A percentile compares a stretch with the other conserved stretches of the same genome.
Conservation (phyloP, 2,329 filamentous ascomycete genomes). For the Leptodontidium sp. region DNA sequence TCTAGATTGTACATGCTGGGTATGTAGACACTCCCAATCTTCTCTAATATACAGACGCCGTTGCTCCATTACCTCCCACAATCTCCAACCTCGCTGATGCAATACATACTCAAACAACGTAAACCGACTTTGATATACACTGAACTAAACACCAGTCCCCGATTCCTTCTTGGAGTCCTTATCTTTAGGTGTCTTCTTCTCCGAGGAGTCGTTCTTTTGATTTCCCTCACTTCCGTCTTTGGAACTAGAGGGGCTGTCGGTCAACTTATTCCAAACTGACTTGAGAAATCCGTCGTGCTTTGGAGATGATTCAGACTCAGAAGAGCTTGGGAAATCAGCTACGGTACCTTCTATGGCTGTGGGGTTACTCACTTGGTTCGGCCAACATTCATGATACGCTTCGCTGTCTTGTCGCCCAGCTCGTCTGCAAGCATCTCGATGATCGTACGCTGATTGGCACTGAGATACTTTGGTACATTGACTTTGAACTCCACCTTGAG, state of each 20-base stretch:
- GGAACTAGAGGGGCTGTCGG: conserved; percentile 63
- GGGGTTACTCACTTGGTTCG: conserved; percentile 56
- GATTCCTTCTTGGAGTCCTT: conserved; percentile 38
- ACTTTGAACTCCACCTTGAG: conserved; percentile 95
- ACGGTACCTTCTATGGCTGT: conserved; percentile 24
- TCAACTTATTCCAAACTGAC: conserved; percentile 90
- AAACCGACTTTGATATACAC: conserved; percentile 25
- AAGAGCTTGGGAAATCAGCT: conserved; percentile 23
- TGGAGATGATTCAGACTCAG: conserved; percentile 27
- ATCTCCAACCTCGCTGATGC: conserved; percentile 34
- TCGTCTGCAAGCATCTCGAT: conserved; percentile 97
- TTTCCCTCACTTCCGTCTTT: conserved; percentile 21
- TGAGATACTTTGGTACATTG: conserved; percentile 92
- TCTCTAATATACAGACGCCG: conserved; percentile 34
- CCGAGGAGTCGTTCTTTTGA: conserved; percentile 14
- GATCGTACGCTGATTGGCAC: conserved; percentile 88
- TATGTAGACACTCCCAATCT: conserved; percentile 16
- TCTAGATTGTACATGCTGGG: conserved; percentile 37
- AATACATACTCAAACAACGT: conserved; percentile 32
- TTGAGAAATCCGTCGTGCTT: conserved; percentile 89
- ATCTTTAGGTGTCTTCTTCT: conserved; percentile 9
- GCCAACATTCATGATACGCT: conserved; percentile 87
- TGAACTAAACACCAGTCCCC: conserved; percentile 22
- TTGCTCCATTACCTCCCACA: conserved; percentile 32
- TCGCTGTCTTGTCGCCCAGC: conserved; percentile 90